Evolutionary conservation across 164 flowering plant species (phyloP).

Genomic region (Paratinospora sagittata): DNA sequence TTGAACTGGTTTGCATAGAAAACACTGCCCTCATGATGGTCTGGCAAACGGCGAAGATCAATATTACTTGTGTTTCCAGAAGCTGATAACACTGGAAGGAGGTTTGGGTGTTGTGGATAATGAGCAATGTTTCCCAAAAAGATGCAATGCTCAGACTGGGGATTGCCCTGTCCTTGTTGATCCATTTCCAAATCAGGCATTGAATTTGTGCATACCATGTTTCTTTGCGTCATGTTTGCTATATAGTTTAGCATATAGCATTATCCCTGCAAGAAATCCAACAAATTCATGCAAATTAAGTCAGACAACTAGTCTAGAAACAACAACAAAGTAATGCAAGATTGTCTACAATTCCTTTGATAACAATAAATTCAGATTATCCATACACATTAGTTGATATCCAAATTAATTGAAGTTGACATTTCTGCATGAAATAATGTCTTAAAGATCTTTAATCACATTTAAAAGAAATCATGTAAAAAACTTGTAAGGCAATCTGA

Average conservation of each 20-base stretch:
- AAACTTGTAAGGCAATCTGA: too few species aligned
- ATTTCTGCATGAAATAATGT: not conserved
- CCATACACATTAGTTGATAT: conserved; percentile 1
- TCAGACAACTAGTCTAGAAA: not conserved
- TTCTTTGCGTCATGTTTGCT: conserved; percentile 52
- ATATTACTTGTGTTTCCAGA: conserved; percentile 35
- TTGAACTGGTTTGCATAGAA: conserved; percentile 51
- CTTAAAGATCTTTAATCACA: not conserved
- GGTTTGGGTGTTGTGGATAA: conserved; percentile 37
- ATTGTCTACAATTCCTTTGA: not conserved
- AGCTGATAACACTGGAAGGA: conserved; percentile 34
- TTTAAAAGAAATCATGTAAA: too few species aligned
- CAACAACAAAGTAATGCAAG: not conserved
- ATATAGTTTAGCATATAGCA: not conserved
- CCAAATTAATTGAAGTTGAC: not conserved
- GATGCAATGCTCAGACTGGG: conserved; percentile 44
- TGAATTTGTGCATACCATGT: conserved; percentile 37
- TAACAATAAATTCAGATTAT: not conserved
- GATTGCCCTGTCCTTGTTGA: conserved; percentile 39
- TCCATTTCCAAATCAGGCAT: conserved; percentile 47
- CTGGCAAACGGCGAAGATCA: conserved; percentile 37
- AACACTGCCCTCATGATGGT: conserved; percentile 35
- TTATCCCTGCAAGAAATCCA: conserved; percentile 6
- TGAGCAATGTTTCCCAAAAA: conserved; percentile 33
- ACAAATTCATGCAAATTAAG: not conserved